Evolutionary conservation across 2,329 filamentous ascomycete species (phyloP).

Genomic region (Lecanoromycetidae sp.): DNA sequence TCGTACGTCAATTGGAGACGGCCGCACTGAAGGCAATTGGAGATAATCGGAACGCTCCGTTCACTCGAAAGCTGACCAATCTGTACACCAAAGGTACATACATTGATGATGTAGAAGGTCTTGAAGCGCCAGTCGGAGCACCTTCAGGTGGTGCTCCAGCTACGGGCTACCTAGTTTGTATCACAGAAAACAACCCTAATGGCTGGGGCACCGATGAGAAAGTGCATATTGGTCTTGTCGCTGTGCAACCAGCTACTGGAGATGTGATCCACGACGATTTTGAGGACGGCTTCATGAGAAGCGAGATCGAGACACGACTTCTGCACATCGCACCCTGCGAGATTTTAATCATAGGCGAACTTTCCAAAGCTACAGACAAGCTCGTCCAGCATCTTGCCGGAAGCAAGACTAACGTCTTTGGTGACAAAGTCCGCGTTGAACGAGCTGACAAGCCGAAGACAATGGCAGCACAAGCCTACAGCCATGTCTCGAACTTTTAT

Average conservation of each 20-base stretch:
- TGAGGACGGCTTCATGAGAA: conserved; percentile 94
- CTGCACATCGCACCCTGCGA: conserved; percentile 94
- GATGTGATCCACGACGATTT: conserved; percentile 95
- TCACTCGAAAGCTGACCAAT: conserved; percentile 84
- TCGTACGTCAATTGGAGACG: conserved; percentile 88
- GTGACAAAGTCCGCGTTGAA: conserved; percentile 79
- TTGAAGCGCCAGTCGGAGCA: conserved; percentile 46
- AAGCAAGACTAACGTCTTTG: conserved; percentile 82
- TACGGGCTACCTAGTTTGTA: conserved; percentile 81
- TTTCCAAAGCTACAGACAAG: conserved; percentile 86
- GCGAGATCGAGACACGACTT: conserved; percentile 88
- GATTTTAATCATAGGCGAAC: conserved; percentile 79
- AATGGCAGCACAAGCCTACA: conserved; percentile 71
- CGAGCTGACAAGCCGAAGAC: conserved; percentile 63
- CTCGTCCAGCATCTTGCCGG: conserved; percentile 80
- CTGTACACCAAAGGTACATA: conserved; percentile 98
- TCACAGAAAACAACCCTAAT: conserved; percentile 74
- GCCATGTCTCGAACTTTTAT: conserved; percentile 87
- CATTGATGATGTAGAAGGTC: conserved; percentile 78
- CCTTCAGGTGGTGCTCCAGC: conserved; percentile 48
- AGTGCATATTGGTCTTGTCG: conserved; percentile 80
- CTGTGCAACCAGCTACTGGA: conserved; percentile 88
- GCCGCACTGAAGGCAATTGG: conserved; percentile 90
- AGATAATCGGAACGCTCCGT: conserved; percentile 86
- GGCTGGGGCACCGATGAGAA: conserved; percentile 80